phyloP scores from a whole-genome alignment of 179 eudicot genomes.

The Beta corolliflora region DNA sequence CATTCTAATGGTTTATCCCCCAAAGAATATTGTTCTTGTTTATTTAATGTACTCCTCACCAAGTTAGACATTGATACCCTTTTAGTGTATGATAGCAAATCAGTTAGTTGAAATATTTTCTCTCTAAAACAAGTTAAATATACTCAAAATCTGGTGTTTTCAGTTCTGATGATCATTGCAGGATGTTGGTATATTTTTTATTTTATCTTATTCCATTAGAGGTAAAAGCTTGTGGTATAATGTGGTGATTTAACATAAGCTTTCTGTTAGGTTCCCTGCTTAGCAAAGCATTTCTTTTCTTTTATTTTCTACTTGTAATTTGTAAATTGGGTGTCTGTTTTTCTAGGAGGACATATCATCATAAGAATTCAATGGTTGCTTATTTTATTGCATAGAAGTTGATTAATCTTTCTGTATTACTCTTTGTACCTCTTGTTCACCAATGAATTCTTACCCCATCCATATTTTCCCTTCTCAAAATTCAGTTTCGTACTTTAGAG shows the following conservation, averaged over 20 bases:
- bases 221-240: not conserved
- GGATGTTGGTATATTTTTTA: not conserved
- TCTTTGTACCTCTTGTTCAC: not conserved
- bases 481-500: not conserved
- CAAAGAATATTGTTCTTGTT: not conserved
- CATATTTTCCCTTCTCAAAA: not conserved
- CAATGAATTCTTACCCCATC: not conserved
- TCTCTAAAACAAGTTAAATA: not conserved
- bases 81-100: not conserved
- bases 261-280: not conserved
- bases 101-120: not conserved
- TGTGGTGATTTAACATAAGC: not conserved
- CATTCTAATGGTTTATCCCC: not conserved
- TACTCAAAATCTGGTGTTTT: not conserved
- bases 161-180: not conserved
- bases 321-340: not conserved
- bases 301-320: no score
- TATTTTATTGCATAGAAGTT: not conserved
- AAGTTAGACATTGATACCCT: no score
- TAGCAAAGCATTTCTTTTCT: not conserved
- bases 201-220: not conserved
- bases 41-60: not conserved
- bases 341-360: not conserved
- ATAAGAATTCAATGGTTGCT: not conserved
- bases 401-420: not conserved